These are phyloP conservation scores for Aspergillus sclerotioniger DNA, from an alignment of 495 filamentous ascomycete species.

Conservation along the genomic window DNA sequence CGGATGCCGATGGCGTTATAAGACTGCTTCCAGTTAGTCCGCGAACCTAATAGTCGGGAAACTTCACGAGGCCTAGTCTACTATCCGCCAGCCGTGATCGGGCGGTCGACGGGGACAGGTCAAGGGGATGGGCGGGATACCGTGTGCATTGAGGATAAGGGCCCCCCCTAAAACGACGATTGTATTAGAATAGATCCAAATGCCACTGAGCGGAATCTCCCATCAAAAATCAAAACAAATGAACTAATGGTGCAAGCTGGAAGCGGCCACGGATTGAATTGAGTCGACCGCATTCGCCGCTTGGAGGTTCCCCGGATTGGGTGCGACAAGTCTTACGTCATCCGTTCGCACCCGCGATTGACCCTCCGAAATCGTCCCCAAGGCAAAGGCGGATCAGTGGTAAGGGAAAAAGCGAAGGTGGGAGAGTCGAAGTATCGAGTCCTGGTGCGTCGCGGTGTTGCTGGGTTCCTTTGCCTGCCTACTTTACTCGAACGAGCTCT, in stretches of 20 bases:
- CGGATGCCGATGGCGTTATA: too few species aligned
- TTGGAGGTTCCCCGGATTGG: conserved; percentile 33
- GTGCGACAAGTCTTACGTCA: conserved; percentile 43
- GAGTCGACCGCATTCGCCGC: conserved; percentile 27
- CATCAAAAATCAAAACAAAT: too few species aligned
- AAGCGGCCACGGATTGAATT: background rate
- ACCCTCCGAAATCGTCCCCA: conserved; percentile 11
- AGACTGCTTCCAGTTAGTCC: too few species aligned
- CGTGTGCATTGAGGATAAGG: too few species aligned
- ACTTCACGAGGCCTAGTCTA: too few species aligned
- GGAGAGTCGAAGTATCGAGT: background rate
- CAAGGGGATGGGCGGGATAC: too few species aligned
- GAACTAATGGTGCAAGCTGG: conserved; percentile 2
- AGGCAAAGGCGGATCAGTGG: background rate
- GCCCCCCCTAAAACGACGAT: too few species aligned
- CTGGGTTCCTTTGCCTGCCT: background rate
- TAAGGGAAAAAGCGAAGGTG: background rate
- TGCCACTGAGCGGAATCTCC: too few species aligned
- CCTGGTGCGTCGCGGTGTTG: background rate
- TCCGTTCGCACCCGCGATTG: conserved; percentile 23
- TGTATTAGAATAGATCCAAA: too few species aligned
- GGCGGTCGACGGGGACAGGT: too few species aligned
- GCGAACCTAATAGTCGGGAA: too few species aligned
- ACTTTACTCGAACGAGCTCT: background rate
- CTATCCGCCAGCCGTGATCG: too few species aligned